Percentiles rank a stretch among this genome's conserved stretches.
These are phyloP conservation scores for Lecanoromycetidae sp. DNA, from an alignment of 2,329 filamentous ascomycete species.

Conservation along the genomic window DNA sequence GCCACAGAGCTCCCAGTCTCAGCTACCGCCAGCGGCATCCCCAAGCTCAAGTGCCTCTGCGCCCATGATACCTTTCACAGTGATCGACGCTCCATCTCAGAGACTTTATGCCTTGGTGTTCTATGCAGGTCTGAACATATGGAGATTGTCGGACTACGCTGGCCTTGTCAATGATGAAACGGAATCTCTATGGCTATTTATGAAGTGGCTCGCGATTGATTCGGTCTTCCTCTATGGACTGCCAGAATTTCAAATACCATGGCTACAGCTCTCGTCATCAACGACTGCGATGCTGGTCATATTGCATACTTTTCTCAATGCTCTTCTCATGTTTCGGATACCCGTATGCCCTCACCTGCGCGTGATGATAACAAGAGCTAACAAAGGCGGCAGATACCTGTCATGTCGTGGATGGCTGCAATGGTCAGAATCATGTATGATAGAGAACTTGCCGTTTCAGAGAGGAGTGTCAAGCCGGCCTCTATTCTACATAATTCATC, in stretches of 20 bases:
- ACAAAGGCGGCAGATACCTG: conserved; percentile 48
- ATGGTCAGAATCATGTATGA: conserved; percentile 77
- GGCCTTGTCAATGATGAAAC: conserved; percentile 67
- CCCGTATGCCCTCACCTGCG: conserved; percentile 42
- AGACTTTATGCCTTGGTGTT: conserved; percentile 74
- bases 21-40: conserved; percentile 13
- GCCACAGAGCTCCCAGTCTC: conserved; percentile 14
- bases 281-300: conserved; percentile 61
- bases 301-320: conserved; percentile 60
- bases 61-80: conserved; percentile 66
- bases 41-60: conserved; percentile 12
- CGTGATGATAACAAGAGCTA: neutral
- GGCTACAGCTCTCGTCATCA: conserved; percentile 79
- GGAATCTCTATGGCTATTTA: conserved; percentile 76
- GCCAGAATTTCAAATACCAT: conserved; percentile 81
- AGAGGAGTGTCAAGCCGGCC: conserved; percentile 77
- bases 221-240: conserved; percentile 76
- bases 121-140: conserved; percentile 64
- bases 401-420: conserved; percentile 59
- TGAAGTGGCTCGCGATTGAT: conserved; percentile 89
- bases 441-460: conserved; percentile 84
- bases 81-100: conserved; percentile 84
- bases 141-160: conserved; percentile 79
- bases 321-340: conserved; percentile 86
- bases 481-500: conserved; percentile 84